Conservation (phyloP, 139 green algal species). For the Deuterostichococcus epilithicus region DNA sequence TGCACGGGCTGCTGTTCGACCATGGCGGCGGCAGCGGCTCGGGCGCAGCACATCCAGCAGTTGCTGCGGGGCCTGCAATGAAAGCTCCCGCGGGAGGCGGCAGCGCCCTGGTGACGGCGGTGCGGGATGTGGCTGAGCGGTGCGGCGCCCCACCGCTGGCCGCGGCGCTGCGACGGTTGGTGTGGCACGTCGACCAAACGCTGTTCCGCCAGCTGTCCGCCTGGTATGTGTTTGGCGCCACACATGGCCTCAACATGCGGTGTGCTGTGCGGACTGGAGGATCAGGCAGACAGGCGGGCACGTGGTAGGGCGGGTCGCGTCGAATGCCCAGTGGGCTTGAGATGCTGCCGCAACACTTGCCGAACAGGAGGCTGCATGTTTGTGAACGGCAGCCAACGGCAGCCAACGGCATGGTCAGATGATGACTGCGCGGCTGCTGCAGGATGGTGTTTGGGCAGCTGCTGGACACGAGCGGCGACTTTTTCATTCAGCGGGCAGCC, state of each 20-base stretch:
- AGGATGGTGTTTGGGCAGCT: slow-evolving; percentile 84
- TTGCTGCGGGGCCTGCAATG: slow-evolving; percentile 57
- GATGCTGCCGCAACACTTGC: no score
- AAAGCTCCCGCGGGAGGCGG: no score
- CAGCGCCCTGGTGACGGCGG: background rate
- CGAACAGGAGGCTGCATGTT: no score
- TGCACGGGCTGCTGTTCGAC: slow-evolving; percentile 56
- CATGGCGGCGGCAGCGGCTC: background rate
- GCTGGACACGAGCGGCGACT: slow-evolving; percentile 64
- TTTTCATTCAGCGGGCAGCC: slow-evolving; percentile 67
- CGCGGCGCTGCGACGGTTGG: slow-evolving; percentile 57
- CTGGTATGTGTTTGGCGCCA: slow-evolving; percentile 61
- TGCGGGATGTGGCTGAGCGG: slow-evolving; percentile 3
- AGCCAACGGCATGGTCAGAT: no score
- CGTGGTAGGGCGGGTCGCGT: no score
- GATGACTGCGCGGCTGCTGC: background rate
- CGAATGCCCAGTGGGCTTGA: no score
- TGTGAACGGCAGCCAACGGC: no score
- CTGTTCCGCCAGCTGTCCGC: slow-evolving; percentile 78
- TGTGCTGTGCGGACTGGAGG: no score
- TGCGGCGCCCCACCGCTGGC: slow-evolving; percentile 72
- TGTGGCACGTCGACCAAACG: slow-evolving; percentile 87
- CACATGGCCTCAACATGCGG: no score
- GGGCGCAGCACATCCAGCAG: no score
- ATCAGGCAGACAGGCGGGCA: no score